Conservation (phyloP, 1,139 yeast species). For the Suhomyces anneliseae region DNA sequence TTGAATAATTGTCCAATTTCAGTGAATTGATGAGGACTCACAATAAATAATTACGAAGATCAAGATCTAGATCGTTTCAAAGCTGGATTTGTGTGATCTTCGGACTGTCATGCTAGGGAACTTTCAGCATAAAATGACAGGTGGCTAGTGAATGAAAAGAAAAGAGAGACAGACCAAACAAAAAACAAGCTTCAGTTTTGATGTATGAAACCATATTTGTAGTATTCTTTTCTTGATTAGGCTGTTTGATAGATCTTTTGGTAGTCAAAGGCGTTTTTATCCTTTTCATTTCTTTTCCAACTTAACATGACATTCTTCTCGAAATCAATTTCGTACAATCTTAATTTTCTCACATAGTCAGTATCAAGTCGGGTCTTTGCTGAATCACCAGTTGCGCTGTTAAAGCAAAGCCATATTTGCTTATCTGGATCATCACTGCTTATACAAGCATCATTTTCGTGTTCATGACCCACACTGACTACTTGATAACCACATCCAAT, state of each 20-base stretch:
- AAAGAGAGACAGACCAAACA: no score
- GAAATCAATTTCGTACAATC: conserved; percentile 39
- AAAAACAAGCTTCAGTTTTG: no score
- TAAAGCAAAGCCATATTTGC: conserved; percentile 44
- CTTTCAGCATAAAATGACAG: no score
- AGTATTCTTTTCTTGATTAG: no score
- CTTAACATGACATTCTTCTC: conserved; percentile 28
- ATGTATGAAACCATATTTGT: no score
- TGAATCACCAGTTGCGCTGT: conserved; percentile 41
- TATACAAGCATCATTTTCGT: conserved; percentile 54
- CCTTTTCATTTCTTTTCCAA: conserved; percentile 40
- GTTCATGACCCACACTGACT: conserved; percentile 56
- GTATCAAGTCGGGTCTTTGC: conserved; percentile 29
- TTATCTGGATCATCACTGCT: conserved; percentile 18
- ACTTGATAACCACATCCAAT: conserved; percentile 41
- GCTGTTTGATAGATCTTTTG: conserved; percentile 27
- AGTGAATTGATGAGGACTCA: no score
- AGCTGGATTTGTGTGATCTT: no score
- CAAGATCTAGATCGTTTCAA: no score
- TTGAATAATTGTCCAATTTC: no score
- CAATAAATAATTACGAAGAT: no score
- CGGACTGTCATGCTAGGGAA: no score
- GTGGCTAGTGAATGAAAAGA: no score
- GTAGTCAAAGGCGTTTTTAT: conserved; percentile 32
- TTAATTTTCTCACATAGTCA: conserved; percentile 31